Percentiles rank a stretch among this genome's conserved stretches.
Evolutionary conservation across 2,329 filamentous ascomycete species (phyloP).

Genomic region (Dactylellina drechsleri): DNA sequence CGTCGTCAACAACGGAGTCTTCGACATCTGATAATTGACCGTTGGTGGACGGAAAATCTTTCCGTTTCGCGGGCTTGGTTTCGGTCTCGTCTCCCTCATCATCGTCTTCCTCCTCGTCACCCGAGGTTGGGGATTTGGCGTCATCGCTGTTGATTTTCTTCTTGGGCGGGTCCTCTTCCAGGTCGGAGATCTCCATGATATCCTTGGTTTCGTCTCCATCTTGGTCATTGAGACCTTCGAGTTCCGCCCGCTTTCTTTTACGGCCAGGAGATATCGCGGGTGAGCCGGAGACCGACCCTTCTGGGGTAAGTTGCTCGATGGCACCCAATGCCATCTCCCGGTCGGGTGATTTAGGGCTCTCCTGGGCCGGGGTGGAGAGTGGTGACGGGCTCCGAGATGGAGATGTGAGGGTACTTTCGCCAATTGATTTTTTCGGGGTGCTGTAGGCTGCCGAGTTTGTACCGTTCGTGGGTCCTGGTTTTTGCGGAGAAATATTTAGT

Average conservation of each 20-base stretch:
- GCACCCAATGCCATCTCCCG: constrained; percentile 52
- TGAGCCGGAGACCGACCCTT: constrained; percentile 41
- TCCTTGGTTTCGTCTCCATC: constrained; percentile 40
- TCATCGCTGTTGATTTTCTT: constrained; percentile 46
- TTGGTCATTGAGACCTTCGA: constrained; percentile 28
- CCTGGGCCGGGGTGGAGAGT: constrained; percentile 41
- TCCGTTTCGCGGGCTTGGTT: constrained; percentile 16
- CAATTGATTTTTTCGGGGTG: constrained; percentile 54
- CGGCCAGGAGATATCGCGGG: constrained; percentile 46
- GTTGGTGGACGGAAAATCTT: constrained; percentile 35
- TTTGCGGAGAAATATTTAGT: constrained; percentile 83
- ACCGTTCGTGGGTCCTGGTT: constrained; percentile 70
- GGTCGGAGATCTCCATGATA: constrained; percentile 59
- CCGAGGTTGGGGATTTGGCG: constrained; percentile 35
- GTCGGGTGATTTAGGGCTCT: constrained; percentile 52
- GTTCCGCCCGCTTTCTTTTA: constrained; percentile 42
- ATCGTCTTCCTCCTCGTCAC: constrained; percentile 38
- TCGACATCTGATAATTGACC: constrained; percentile 37
- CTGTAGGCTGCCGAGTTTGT: constrained; percentile 61
- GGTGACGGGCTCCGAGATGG: constrained; percentile 50
- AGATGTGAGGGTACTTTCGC: constrained; percentile 50
- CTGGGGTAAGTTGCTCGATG: constrained; percentile 50
- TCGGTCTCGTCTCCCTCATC: constrained; percentile 21
- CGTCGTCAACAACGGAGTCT: constrained; percentile 47
- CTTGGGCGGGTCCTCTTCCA: constrained; percentile 61